Evolutionary conservation across 176 grass and related monocot genomes (phyloP).

Genomic region (Zea mays): DNA sequence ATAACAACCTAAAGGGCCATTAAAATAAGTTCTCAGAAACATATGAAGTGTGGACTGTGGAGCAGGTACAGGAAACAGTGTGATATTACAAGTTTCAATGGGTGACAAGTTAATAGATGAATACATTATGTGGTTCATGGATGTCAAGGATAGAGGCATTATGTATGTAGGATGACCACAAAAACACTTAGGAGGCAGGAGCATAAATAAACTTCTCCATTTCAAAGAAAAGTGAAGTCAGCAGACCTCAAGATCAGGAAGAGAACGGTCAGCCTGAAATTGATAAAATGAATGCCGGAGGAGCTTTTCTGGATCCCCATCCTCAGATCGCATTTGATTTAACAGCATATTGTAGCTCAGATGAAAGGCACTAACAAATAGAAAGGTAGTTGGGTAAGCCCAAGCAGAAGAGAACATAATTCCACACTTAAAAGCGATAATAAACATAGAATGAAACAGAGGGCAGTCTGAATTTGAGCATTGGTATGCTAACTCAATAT

Average conservation of each 20-base stretch:
- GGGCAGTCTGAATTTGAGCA: not conserved
- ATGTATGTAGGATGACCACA: not conserved
- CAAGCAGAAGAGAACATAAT: not conserved
- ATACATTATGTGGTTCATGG: not conserved
- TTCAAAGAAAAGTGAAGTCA: slow-evolving; percentile 21
- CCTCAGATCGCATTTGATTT: slow-evolving; percentile 93
- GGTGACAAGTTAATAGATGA: not conserved
- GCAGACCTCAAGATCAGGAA: slow-evolving; percentile 93
- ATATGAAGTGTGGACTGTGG: not conserved
- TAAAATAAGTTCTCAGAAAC: not conserved
- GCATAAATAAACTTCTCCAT: not conserved
- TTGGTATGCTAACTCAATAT: slow-evolving; percentile 7
- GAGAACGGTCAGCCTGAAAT: slow-evolving; percentile 81
- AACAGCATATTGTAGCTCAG: slow-evolving; percentile 97
- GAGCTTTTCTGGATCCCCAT: slow-evolving; percentile 96
- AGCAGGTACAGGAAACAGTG: not conserved
- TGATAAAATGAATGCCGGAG: slow-evolving; percentile 94
- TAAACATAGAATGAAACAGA: not conserved
- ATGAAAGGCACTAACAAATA: slow-evolving; percentile 82
- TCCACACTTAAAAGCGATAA: not conserved
- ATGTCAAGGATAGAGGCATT: not conserved
- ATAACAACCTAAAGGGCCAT: not conserved
- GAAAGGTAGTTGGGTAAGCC: slow-evolving; percentile 4
- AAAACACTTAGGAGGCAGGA: not conserved
- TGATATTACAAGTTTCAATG: slow-evolving; percentile 8